Evolutionary conservation across 148 eudicot genomes (phyloP), one percentile per base, ranked within the genome.

Genomic region (Rhododendron williamsianum): DNA sequence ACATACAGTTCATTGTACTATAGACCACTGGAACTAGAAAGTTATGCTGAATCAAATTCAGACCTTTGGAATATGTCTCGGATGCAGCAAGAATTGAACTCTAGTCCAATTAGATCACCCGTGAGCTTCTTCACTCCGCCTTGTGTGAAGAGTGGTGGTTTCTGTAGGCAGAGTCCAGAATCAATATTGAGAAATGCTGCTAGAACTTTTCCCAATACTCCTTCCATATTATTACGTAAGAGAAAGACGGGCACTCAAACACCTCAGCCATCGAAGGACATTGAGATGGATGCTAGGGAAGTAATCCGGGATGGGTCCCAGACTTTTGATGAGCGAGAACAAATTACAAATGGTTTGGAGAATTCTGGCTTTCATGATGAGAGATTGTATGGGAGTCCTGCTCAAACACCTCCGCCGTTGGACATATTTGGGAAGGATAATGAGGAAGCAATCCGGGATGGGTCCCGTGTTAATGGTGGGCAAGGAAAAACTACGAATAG

Each of bases 111-210:
- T 33, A 63, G 30, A 25, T 92, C 94, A 54, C 93, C 91, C 36
- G 13, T 82, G 83, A 85, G 87, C 83, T 91, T 90, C 86, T 89
- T 90, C 88, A 94, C 97, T 86, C 99, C 99, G 78, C 94, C 99
- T 85, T 80, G 94, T 85, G 91, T 89, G 87, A 94, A 91, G 89
- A 82, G 94, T 89, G 87, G 86, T 27, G 81, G 85, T 82, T 73
- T 82, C 25, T 84, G 67, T 69, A 86, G 86, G 51, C 91, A 86
- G 84, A 91, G 94, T 85, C 97, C 98, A 9, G 98, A 96, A 86
- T 93, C 94, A 56, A 93, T 94, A 80, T 88, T 96, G 88, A 93
- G 84, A 91, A 89, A 87, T 85, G 99, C 99, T 82, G 99, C 99
- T 3, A 91, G 81, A 86, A 96, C 92, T 52, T 96, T 92, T 86